Conservation (phyloP, 441 rosid species). For the Melastoma candidum region DNA sequence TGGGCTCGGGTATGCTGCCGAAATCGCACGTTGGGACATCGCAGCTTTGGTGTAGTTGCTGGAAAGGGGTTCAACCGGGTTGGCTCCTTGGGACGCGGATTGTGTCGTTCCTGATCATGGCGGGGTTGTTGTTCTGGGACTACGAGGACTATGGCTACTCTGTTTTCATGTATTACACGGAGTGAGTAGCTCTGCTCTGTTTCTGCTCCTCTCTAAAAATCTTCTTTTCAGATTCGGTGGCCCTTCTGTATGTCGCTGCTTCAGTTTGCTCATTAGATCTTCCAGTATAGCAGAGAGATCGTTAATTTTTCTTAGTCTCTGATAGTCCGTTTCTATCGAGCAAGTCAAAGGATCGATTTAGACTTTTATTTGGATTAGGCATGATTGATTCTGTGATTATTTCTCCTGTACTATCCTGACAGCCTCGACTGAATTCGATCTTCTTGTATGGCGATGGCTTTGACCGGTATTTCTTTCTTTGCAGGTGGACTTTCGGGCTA, state of each 20-base stretch:
- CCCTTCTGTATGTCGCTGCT: too few species aligned
- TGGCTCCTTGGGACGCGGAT: slow-evolving; percentile 17
- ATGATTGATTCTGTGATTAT: too few species aligned
- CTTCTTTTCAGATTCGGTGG: neutral
- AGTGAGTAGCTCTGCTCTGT: slow-evolving; percentile 5
- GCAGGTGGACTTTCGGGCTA: slow-evolving; percentile 11
- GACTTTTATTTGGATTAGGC: too few species aligned
- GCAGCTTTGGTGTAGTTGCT: slow-evolving; percentile 16
- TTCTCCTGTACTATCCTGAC: too few species aligned
- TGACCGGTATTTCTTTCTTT: neutral
- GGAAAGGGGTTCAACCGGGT: slow-evolving; percentile 20
- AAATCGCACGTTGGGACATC: slow-evolving; percentile 8
- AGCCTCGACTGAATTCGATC: too few species aligned
- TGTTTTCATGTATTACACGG: slow-evolving; percentile 15
- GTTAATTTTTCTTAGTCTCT: too few species aligned
- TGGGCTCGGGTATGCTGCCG: neutral
- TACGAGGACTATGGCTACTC: slow-evolving; percentile 1
- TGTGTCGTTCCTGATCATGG: slow-evolving; percentile 11
- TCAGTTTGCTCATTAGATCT: neutral
- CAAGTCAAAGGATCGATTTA: too few species aligned
- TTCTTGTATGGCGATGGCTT: neutral
- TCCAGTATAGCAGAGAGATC: too few species aligned
- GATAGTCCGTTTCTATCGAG: too few species aligned
- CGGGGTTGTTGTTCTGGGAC: slow-evolving; percentile 11
- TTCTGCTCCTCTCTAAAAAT: neutral